Evolutionary conservation across 345 rosid species (phyloP), one percentile per base, ranked within the genome.

Genomic region (Aquilaria sinensis): DNA sequence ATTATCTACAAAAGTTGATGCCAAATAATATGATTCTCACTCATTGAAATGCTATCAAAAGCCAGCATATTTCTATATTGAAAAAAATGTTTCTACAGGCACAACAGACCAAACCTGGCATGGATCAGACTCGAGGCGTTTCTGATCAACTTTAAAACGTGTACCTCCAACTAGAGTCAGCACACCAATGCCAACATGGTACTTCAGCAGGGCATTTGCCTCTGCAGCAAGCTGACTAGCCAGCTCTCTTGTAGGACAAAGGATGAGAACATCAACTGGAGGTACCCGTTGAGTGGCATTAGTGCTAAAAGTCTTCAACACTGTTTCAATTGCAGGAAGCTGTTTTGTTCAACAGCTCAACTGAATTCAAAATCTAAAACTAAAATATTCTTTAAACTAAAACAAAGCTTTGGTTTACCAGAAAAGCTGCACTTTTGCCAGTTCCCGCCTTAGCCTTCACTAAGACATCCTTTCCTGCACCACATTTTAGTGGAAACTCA

Each of bases 301-400:
- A 64, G 66, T 71, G 64, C 67, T 78, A 62, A 63, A 71, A 70
- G 87, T 81, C 83, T 84, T 87, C 77, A 85, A 68, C 80, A 81
- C 97, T 89, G 99, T 80, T 95, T 95, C 97, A 91, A 89, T 87
- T 58, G 96, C 97, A 74, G 97, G 99, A 82, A 91, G 89, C 99
- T 94, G 87, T 81, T 84, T 79, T 75, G 74, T 80, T 85, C 81
- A 81, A 73, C 68, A 67, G 81, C 62, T 65, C 71, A 58, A 66
- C 60, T 72, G 71, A 69, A 69, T 69, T 47, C 69, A 70, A 61
- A 68, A 66, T 57, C 61, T 53, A 72, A 50, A 67, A 23, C 53
- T 31, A 12, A 68, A 33, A 58, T 63, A 47, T 23, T 58, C 64
- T 51, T 64, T 62, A 29, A 65, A 58, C 31, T 32, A 31, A 68